A percentile compares a stretch with the other conserved stretches of the same genome.
These are phyloP conservation scores for Auriscalpium microsporum DNA, from an alignment of 768 basidiomycete species.

Conservation along the genomic window DNA sequence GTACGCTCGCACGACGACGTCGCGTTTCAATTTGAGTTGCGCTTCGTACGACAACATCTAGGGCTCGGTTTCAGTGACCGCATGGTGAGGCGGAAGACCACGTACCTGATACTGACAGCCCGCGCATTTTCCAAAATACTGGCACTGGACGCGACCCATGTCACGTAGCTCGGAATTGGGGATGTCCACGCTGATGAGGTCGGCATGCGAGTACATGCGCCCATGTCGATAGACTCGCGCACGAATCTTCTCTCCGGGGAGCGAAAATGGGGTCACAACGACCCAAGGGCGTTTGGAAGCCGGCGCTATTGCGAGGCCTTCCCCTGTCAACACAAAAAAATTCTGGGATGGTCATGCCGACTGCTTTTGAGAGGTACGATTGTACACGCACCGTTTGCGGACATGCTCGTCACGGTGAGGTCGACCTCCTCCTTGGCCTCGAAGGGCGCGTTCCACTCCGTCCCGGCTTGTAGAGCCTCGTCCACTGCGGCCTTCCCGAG, in stretches of 20 bases:
- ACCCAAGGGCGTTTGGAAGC: conserved; percentile 59
- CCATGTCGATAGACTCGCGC: conserved; percentile 65
- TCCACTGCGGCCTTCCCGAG: conserved; percentile 55
- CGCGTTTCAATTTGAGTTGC: conserved; percentile 81
- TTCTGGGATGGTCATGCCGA: neutral
- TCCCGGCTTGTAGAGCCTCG: conserved; percentile 36
- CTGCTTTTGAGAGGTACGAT: neutral
- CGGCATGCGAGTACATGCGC: conserved; percentile 67
- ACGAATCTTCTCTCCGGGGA: conserved; percentile 76
- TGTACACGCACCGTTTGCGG: conserved; percentile 47
- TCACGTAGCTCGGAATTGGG: conserved; percentile 65
- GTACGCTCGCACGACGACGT: conserved; percentile 80
- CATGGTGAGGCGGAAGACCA: neutral
- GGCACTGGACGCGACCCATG: conserved; percentile 57
- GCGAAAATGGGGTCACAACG: conserved; percentile 71
- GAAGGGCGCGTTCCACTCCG: conserved; percentile 54
- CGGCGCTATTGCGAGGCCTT: conserved; percentile 52
- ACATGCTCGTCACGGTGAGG: conserved; percentile 50
- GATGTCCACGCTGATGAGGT: conserved; percentile 54
- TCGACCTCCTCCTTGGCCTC: conserved; percentile 53
- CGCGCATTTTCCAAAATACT: conserved; percentile 82
- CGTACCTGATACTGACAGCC: conserved; percentile 92
- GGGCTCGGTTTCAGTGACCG: neutral
- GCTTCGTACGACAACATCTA: conserved; percentile 83
- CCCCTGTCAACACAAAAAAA: conserved; percentile 34